These are phyloP conservation scores for Peronospora destructor DNA, from an alignment of 352 stramenopile species.

Conservation along the genomic window DNA sequence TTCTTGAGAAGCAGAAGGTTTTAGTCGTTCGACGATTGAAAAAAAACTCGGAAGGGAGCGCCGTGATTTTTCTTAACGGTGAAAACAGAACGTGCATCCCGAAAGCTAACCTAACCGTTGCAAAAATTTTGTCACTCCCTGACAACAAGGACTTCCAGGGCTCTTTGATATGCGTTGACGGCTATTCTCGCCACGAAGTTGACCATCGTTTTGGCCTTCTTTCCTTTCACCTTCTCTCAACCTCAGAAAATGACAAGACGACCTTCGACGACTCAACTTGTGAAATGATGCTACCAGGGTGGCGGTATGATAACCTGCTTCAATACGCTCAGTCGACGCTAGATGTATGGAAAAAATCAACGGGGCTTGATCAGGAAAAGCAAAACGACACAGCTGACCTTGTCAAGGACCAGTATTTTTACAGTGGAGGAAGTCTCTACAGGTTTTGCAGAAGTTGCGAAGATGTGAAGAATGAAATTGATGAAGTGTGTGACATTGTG, in stretches of 20 bases:
- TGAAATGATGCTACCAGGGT: conserved; percentile 19
- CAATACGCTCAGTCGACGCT: conserved; percentile 15
- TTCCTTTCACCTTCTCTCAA: conserved; percentile 17
- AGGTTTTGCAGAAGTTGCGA: conserved; percentile 15
- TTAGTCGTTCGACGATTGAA: conserved; percentile 20
- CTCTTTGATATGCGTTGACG: conserved; percentile 18
- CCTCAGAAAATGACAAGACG: conserved; percentile 11
- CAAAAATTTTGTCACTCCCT: conserved; percentile 15
- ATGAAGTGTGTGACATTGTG: conserved; percentile 9
- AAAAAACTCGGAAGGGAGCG: conserved; percentile 5
- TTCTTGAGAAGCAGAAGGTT: conserved; percentile 21
- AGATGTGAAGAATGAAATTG: conserved; percentile 18
- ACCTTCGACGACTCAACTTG: conserved; percentile 1
- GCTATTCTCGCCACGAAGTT: conserved; percentile 18
- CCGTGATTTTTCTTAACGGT: conserved; percentile 21
- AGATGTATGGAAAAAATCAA: conserved; percentile 16
- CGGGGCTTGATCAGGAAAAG: conserved; percentile 8
- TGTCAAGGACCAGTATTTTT: conserved; percentile 22
- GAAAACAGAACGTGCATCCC: conserved; percentile 8
- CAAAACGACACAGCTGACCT: conserved; percentile 3
- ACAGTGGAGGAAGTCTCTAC: conserved; percentile 26
- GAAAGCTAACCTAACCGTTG: conserved; percentile 10
- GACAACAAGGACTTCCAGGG: conserved; percentile 19
- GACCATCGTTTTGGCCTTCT: conserved; percentile 10
- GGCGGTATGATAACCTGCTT: conserved; percentile 16